Conservation (phyloP, 176 grass and related monocot species). For the Echinochloa phyllopogon region DNA sequence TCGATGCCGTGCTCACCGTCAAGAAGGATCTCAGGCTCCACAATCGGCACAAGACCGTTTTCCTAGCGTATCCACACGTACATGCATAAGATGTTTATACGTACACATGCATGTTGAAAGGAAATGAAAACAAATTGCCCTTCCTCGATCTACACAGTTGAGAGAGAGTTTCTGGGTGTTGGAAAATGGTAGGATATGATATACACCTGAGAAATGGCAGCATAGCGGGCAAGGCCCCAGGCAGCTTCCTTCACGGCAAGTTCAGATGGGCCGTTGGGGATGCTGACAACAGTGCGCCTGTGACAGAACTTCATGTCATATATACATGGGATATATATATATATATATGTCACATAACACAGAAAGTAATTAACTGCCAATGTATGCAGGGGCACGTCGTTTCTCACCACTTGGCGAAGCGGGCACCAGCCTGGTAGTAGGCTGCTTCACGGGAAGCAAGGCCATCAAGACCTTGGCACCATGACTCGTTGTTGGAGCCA, state of each 20-base stretch:
- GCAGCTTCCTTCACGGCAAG: conserved; percentile 98
- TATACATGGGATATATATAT: not conserved
- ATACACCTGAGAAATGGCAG: conserved; percentile 90
- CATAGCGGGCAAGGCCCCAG: conserved; percentile 97
- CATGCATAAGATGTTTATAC: conserved; percentile 9
- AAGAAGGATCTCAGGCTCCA: conserved; percentile 94
- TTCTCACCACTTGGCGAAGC: conserved; percentile 96
- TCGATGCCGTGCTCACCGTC: conserved; percentile 90
- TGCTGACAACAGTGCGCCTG: conserved; percentile 98
- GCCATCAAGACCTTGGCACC: conserved; percentile 99
- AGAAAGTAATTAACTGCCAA: not conserved
- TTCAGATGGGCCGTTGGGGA: conserved; percentile 88
- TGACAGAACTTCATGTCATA: conserved; percentile 33
- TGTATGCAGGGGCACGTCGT: conserved; percentile 2
- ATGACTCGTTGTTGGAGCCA: conserved; percentile 95
- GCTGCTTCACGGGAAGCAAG: conserved; percentile 91
- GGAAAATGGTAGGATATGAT: not conserved
- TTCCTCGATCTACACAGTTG: not conserved
- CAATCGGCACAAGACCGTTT: conserved; percentile 96
- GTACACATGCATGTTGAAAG: not conserved
- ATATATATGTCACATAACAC: conserved; percentile 4
- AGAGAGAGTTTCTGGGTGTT: not conserved
- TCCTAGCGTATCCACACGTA: conserved; percentile 54
- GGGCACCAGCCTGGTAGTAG: conserved; percentile 95
- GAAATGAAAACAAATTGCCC: too few relatives aligned